Conservation (phyloP, 2,329 filamentous ascomycete genomes). For the Zelopaecilomyces penicillatus region DNA sequence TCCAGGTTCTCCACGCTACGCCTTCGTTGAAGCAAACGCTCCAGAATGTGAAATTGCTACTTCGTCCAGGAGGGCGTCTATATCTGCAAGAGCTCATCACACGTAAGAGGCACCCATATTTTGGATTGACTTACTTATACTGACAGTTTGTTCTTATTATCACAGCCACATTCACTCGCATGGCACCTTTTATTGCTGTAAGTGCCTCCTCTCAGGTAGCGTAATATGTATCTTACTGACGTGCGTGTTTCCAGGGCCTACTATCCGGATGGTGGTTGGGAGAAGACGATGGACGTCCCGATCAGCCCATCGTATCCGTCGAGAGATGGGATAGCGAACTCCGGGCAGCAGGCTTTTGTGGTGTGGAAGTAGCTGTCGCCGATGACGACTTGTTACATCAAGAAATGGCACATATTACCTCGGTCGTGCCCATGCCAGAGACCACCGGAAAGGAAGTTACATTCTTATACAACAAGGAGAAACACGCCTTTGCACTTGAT, state of each 20-base stretch:
- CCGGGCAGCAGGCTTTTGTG: constrained; percentile 16
- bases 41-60: neutral
- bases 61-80: neutral
- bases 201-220: neutral
- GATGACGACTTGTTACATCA: constrained; percentile 11
- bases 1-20: constrained; percentile 3
- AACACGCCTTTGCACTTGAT: constrained; percentile 1
- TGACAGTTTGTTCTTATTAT: neutral
- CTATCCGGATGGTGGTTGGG: constrained; percentile 29
- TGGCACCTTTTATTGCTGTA: neutral
- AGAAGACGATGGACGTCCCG: constrained; percentile 15
- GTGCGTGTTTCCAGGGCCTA: constrained; percentile 12
- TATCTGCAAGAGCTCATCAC: constrained; percentile 1
- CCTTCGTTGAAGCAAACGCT: neutral
- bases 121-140: neutral
- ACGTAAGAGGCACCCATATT: neutral
- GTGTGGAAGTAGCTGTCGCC: constrained; percentile 7
- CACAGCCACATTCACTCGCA: neutral
- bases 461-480: constrained; percentile 1
- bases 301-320: constrained; percentile 17
- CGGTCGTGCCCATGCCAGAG: neutral
- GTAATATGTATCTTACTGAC: neutral
- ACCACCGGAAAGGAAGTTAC: neutral
- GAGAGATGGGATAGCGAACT: constrained; percentile 21
- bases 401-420: constrained; percentile 6